Percentiles rank a stretch among this genome's conserved stretches.
These are phyloP conservation scores for Nematocida sp. DNA, from an alignment of 371 early-diverging fungal species.

Conservation along the genomic window DNA sequence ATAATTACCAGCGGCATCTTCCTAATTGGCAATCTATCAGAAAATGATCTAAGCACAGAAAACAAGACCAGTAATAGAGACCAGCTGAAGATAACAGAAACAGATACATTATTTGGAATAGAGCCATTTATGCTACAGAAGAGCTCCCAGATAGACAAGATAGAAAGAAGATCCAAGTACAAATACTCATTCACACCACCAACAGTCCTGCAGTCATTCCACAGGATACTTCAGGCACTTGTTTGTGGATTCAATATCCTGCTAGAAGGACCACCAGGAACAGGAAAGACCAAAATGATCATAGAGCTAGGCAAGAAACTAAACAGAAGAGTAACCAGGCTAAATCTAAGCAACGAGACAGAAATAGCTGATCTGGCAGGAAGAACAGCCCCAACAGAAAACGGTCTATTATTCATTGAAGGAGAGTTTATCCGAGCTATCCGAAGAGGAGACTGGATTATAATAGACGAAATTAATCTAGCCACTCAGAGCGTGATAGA, in stretches of 20 bases:
- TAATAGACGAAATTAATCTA: constrained; percentile 96
- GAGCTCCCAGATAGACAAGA: no score
- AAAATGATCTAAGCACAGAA: neutral
- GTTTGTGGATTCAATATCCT: constrained; percentile 77
- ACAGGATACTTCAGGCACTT: constrained; percentile 80
- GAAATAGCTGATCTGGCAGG: constrained; percentile 98
- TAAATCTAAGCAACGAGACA: constrained; percentile 96
- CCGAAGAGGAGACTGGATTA: constrained; percentile 87
- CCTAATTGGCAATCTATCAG: neutral
- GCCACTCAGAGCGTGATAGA: constrained; percentile 96
- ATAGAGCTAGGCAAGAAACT: constrained; percentile 74
- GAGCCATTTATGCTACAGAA: constrained; percentile 24
- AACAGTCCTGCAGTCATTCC: constrained; percentile 68
- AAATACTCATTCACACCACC: constrained; percentile 44
- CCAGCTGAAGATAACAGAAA: neutral
- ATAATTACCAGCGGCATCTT: neutral
- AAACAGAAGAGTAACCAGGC: constrained; percentile 73
- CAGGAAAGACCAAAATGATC: constrained; percentile 91
- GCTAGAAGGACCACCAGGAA: constrained; percentile 89
- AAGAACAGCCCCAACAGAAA: constrained; percentile 54
- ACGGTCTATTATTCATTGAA: constrained; percentile 63
- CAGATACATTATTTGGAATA: constrained; percentile 6
- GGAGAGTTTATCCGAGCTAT: constrained; percentile 89
- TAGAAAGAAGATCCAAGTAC: neutral
- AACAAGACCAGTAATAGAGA: constrained; percentile 3